Evolutionary conservation across 495 filamentous ascomycete species (phyloP).

Genomic region (Podospora conica): DNA sequence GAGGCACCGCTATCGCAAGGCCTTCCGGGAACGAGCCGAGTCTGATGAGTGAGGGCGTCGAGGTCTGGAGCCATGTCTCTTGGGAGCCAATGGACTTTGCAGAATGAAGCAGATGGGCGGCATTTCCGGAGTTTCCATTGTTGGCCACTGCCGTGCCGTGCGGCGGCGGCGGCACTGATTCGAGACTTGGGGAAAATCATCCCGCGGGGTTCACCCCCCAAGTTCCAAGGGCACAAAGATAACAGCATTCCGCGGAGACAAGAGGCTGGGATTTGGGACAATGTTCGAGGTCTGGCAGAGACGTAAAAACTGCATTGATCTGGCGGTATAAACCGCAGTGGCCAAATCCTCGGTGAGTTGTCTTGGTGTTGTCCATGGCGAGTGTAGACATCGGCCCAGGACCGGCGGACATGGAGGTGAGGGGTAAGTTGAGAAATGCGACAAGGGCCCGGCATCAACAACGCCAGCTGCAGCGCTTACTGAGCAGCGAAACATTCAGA

Average conservation of each 20-base stretch:
- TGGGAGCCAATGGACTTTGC: background rate
- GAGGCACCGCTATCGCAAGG: background rate
- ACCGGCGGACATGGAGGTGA: background rate
- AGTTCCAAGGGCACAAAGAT: background rate
- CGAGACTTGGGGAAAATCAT: background rate
- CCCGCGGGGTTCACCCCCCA: background rate
- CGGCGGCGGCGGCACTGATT: background rate
- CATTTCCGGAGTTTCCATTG: slow-evolving; percentile 2
- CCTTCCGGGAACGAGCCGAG: background rate
- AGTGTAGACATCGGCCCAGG: background rate
- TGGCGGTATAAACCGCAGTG: background rate
- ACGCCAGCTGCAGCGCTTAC: background rate
- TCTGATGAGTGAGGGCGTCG: background rate
- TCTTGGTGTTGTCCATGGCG: background rate
- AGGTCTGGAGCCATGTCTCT: background rate
- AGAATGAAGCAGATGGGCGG: slow-evolving; percentile 4
- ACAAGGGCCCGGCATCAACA: background rate
- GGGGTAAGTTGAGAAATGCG: background rate
- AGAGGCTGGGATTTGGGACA: background rate
- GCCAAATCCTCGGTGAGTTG: background rate
- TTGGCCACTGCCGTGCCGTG: background rate
- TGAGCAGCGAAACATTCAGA: slow-evolving; percentile 9
- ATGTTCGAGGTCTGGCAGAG: background rate
- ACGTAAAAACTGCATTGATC: background rate
- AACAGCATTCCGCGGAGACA: background rate